Conservation (phyloP, 2,329 filamentous ascomycete species). For the Aspergillus puulaauensis region DNA sequence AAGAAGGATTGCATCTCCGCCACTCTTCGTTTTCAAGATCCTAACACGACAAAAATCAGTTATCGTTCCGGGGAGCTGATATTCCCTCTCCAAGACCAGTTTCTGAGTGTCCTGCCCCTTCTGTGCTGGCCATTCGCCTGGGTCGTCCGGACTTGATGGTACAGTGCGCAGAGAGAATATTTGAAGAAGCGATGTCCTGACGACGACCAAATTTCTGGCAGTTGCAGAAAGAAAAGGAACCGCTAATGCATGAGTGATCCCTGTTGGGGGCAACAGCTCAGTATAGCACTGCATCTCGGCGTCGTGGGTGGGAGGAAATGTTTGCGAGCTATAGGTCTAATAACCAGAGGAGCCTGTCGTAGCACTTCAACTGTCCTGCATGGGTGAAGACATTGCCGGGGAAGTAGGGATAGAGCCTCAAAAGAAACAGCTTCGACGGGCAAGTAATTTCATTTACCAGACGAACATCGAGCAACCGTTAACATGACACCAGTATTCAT, state of each 20-base stretch:
- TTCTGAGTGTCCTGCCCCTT: slow-evolving; percentile 70
- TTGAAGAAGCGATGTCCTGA: slow-evolving; percentile 89
- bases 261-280: slow-evolving; percentile 89
- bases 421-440: neutral
- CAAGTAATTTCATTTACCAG: neutral
- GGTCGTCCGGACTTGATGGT: slow-evolving; percentile 43
- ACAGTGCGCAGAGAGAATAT: slow-evolving; percentile 75
- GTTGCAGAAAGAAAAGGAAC: slow-evolving; percentile 74
- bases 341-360: neutral
- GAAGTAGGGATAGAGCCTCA: neutral
- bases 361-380: slow-evolving; percentile 13
- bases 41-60: slow-evolving; percentile 79
- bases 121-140: slow-evolving; percentile 40
- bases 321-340: neutral
- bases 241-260: slow-evolving; percentile 82
- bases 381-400: slow-evolving; percentile 9
- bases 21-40: slow-evolving; percentile 69
- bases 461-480: neutral
- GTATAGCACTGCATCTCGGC: slow-evolving; percentile 89
- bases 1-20: slow-evolving; percentile 79
- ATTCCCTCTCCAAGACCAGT: slow-evolving; percentile 81
- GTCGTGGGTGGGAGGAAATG: neutral
- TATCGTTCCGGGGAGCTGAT: slow-evolving; percentile 77
- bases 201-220: slow-evolving; percentile 82
- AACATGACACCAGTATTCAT: neutral